Evolutionary conservation across 2,329 filamentous ascomycete genomes (phyloP), one percentile per base, ranked within the genome.

Genomic region (Aciculosporium take): DNA sequence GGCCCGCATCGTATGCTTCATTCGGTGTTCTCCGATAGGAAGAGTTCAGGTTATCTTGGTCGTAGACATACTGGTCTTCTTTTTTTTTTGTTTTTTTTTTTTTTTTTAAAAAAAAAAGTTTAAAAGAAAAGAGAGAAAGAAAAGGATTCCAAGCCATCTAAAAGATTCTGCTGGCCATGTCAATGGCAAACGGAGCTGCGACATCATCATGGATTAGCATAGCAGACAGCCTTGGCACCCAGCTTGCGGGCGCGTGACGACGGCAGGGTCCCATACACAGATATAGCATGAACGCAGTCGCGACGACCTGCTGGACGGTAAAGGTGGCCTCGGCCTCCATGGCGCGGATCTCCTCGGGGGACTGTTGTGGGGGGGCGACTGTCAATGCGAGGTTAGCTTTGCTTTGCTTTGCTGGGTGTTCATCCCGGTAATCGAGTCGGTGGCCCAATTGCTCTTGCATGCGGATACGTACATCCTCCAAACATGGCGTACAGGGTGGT

Each of bases 281-380:
- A 58, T 89, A 89, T 37, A 91, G 71, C 38, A 83, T 61, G 30
- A 79, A 67, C 48, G 78, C 79, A 13, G 76, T 76, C 30, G 74
- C 71, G 42, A 80, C 57, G 47, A 81, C 81, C 53, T 69, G 71
- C 65, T 82, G 77, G 50, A 89, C 67, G 39, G 79, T 81, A 51
- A 71, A 68, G 54, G 66, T 67, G 39, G 84, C 82, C 58, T 81
- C 73, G 45, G 68, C 67, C 68, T 88, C 82, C 59, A 79, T 71
- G 54, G 69, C 67, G 56, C 71, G 71, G 58, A 88, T 72, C 71
- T 88, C 81, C 60, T 80, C 77, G 45, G 74, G 66, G 45, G 76
- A 76, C 53, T 77, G 72, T 59, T 77, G 78, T 58, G 81, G 80
- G 64, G 83, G 72, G 51, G 71, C 76, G 67, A 76, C 76, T 81